Percentiles rank a stretch among this genome's conserved stretches.
These are phyloP conservation scores for Podospora comata DNA, from an alignment of 495 filamentous ascomycete genomes.

Conservation along the genomic window DNA sequence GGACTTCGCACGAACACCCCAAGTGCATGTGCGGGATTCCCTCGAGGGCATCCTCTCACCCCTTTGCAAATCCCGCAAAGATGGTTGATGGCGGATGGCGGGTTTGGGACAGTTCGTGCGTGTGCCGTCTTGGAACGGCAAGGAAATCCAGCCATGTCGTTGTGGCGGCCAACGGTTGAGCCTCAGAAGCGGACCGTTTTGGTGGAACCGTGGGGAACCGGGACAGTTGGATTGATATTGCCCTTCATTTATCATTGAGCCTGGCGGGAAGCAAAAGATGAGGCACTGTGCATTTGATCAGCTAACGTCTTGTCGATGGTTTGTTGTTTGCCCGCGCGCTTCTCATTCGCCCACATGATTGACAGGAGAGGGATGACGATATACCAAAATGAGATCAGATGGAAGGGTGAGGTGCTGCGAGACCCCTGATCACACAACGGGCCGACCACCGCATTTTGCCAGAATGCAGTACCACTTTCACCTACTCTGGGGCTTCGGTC, in stretches of 20 bases:
- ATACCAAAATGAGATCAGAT: background rate
- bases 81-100: background rate
- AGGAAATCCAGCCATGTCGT: constrained; percentile 21
- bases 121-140: constrained; percentile 9
- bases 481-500: constrained; percentile 14
- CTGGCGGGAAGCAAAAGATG: background rate
- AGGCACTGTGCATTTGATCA: background rate
- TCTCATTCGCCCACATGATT: background rate
- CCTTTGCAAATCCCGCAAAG: constrained; percentile 17
- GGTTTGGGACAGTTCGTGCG: background rate
- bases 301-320: background rate
- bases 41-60: constrained; percentile 12
- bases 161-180: constrained; percentile 4
- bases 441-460: constrained; percentile 47
- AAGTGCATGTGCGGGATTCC: constrained; percentile 19
- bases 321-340: background rate
- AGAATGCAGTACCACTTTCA: constrained; percentile 32
- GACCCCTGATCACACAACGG: constrained; percentile 32
- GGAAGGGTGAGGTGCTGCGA: constrained; percentile 1
- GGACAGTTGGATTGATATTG: background rate
- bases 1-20: constrained; percentile 17
- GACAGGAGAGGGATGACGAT: background rate
- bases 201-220: constrained; percentile 4
- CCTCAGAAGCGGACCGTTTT: constrained; percentile 4
- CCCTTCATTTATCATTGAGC: background rate